Percentiles rank a stretch among this genome's conserved stretches.
Conservation (phyloP, 306 rosid species). For the Luffa aegyptiaca region DNA sequence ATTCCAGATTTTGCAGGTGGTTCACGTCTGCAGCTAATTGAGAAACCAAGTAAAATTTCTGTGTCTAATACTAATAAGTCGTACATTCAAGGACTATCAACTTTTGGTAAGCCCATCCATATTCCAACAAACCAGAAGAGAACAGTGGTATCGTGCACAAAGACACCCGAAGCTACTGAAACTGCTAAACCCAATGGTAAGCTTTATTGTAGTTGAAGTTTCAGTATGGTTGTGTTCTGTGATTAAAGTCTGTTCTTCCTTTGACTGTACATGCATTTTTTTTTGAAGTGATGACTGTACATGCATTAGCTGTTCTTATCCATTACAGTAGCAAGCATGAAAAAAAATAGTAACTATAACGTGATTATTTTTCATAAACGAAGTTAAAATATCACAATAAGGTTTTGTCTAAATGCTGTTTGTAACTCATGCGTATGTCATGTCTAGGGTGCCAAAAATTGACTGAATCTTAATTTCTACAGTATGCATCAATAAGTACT, state of each 20-base stretch:
- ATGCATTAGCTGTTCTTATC: not conserved
- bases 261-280: not conserved
- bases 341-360: not conserved
- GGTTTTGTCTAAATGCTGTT: not conserved
- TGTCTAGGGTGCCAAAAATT: not conserved
- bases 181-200: constrained; percentile 49
- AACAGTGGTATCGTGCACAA: constrained; percentile 36
- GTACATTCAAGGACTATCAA: constrained; percentile 32
- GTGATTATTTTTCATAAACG: not conserved
- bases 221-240: not conserved
- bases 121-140: constrained; percentile 33
- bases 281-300: not conserved
- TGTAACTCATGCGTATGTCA: not conserved
- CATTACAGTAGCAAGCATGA: not conserved
- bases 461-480: not conserved
- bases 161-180: constrained; percentile 49
- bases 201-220: constrained; percentile 8
- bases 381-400: not conserved
- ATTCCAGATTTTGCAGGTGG: constrained; percentile 48
- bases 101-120: constrained; percentile 31
- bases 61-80: constrained; percentile 26
- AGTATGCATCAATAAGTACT: not conserved
- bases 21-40: constrained; percentile 35
- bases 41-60: constrained; percentile 43
- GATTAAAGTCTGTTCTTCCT: not conserved